These are phyloP conservation scores for Stenogyne calaminthoides DNA, from an alignment of 305 asterid genomes.

Conservation along the genomic window DNA sequence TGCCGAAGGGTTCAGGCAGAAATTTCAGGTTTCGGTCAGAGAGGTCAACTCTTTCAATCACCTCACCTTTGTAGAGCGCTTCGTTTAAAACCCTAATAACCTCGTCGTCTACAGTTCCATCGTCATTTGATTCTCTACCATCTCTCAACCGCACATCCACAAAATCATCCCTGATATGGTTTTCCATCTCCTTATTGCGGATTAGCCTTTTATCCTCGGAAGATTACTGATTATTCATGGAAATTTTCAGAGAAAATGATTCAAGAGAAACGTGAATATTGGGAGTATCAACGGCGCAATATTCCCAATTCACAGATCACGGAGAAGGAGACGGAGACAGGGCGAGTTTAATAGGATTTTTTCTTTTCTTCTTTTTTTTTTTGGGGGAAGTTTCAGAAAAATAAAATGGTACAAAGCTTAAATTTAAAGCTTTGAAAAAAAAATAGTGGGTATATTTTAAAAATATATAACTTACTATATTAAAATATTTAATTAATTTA, in stretches of 20 bases:
- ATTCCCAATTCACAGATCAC: background rate
- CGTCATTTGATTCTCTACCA: constrained; percentile 11
- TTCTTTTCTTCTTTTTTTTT: too few relatives aligned
- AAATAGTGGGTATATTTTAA: too few relatives aligned
- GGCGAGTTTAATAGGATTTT: too few relatives aligned
- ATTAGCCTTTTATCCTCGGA: background rate
- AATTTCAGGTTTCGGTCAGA: constrained; percentile 49
- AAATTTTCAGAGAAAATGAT: background rate
- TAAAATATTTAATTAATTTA: too few relatives aligned
- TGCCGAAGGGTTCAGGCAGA: constrained; percentile 54
- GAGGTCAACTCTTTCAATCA: constrained; percentile 43
- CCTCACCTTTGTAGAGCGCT: constrained; percentile 21
- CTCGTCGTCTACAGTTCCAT: constrained; percentile 34
- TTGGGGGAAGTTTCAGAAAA: too few relatives aligned
- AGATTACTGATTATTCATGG: background rate
- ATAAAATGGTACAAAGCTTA: too few relatives aligned
- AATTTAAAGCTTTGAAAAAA: too few relatives aligned
- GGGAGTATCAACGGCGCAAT: background rate
- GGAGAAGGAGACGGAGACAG: too few relatives aligned
- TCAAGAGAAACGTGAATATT: background rate
- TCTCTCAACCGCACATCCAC: constrained; percentile 35
- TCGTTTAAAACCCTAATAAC: constrained; percentile 41
- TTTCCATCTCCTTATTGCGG: constrained; percentile 21
- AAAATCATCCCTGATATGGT: constrained; percentile 31
- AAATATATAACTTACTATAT: too few relatives aligned